Base-by-base conservation (phyloP, 2,329 filamentous ascomycete genomes). In the Aspergillus oerlinghausenensis region DNA sequence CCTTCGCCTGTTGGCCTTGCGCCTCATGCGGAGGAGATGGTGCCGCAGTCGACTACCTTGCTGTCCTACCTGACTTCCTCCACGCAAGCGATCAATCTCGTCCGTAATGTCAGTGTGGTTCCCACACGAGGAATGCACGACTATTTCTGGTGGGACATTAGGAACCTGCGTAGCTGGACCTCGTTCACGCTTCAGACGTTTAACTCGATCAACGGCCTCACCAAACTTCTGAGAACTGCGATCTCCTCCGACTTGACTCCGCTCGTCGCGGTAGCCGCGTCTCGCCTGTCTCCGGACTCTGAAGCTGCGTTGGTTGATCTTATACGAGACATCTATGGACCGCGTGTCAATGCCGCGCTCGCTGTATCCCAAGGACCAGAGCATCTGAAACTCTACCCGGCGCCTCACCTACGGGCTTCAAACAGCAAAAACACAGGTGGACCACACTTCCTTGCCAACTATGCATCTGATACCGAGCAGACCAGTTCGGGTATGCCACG, bases 61-160 rank as follows among this genome's bases (percentile, higher is more conserved):
- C 80, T 92, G 65, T 82, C 82, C 60, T 96, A 94, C 75, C 84
- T 97, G 50, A 92, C 88, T 2, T 80, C 82, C 0, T 77, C 89
- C 58, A 96, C 95, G 69, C 92, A 92, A 21, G 87, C 90, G 23
- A 88, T 92, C 19, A 88, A 88, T 43, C 80, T 96, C 35, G 90
- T 96, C 40, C 88, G 88, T 68, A 89, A 88, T 63, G 84, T 93
- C 63, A 89, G 88, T 58, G 87, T 88, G 70, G 71, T 86, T 76
- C 62, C 79, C 80, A 67, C 84, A 80, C 61, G 89, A 85, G 71
- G 86, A 81, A 67, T 83, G 81, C 74, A 88, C 66, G 90, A 88
- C 72, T 87, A 96, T 77, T 96, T 93, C 74, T 97, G 93, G 93
- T 97, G 91, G 89, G 93, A 97, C 68, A 83, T 96, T 57, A 89